Base-by-base conservation (phyloP, 805 yeast species). In the Pichia californica region DNA sequence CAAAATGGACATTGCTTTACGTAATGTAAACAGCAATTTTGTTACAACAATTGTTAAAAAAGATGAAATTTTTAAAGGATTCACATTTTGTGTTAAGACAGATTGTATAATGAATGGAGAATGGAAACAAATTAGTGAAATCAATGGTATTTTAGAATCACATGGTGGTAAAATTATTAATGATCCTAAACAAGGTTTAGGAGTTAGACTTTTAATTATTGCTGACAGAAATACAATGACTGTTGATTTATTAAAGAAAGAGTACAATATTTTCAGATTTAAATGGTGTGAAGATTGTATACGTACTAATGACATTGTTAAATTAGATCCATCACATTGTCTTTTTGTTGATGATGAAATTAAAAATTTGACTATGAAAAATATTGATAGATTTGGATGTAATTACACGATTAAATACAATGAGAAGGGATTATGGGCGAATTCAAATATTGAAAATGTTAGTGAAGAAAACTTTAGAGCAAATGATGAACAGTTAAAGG, bases 201-300 rank as follows among this genome's bases (percentile, higher is more conserved):
- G 46, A 4, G 48, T 30, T 26, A 48, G 36, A 33, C 53, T 55
- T 27, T 66, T 54, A 41, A 64, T 50, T 3, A 57, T 76, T 16
- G 67, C 74, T 15, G 70, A 64, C 26, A 66, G 56, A 44, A 43
- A 52, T 11, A 72, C 76, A 0, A 48, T 59, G 4, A 70, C 68
- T 39, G 70, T 75, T 3, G 53, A 50, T 2, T 59, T 60, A 1
- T 46, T 75, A n/a, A 51, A 57, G 10, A 59, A 64, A n/a, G 45
- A 59, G 15, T 75, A 71, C 51, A 85, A 81, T 53, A 67, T 91
- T 0, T 56, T 88, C 7, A 70, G 62, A 40, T 88, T 94, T 1
- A 58, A 63, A 26, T 91, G 96, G 95, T 57, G 87, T 6, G 66
- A 77, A 36, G 89, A 85, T 50, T 79, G 93, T 52, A 63, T 85